Base-by-base conservation (phyloP, 2,329 filamentous ascomycete species). In the Cadophora sp. region DNA sequence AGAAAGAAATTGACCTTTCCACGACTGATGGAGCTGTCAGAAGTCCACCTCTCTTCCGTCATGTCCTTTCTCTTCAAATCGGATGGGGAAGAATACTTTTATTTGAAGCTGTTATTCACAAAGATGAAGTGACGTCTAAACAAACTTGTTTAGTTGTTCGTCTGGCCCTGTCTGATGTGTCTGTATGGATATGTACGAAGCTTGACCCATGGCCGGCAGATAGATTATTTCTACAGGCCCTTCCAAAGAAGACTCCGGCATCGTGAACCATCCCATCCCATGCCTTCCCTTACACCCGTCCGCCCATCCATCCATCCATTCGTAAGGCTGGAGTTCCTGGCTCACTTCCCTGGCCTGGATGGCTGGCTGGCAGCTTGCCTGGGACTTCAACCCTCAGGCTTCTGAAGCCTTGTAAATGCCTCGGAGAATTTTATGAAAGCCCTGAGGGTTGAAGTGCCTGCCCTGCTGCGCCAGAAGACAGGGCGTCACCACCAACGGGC, bases 121-220 rank as follows among this genome's bases (percentile, higher is more conserved):
- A 43, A 43, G 34, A 51, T 67, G 70, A 69, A 67, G 69, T 73
- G 71, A 69, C 70, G 70, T 73, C 69, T 69, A 46, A 58, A 55
- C 62, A 55, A 48, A 56, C 31, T 29, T 56, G 24, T 27, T 34
- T 56, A 19, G 5, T 29, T 29, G 16, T 48, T 27, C 6, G 40
- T 48, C 27, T 48, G 34, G 29, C 43, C 60, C 43, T 63, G 29
- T 43, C 22, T 37, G 48, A 46, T 27, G 29, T 55, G 50, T 37
- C 19, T 31, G n/a, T 34, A 37, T 24, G n/a, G 43, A 40, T 46
- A 63, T 51, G 24, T 40, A 61, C 37, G 58, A 61, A 43, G 34
- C 43, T 11, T 64, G 66, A 74, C 71, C 75, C 74, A 73, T 75
- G 75, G 56, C 71, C 73, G 73, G 73, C 71, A 75, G 69, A 73